Percentiles rank a stretch among this genome's conserved stretches.
phyloP scores from a whole-genome alignment of 371 early-diverging fungal genomes.

The Neoconidiobolus thromboides region DNA sequence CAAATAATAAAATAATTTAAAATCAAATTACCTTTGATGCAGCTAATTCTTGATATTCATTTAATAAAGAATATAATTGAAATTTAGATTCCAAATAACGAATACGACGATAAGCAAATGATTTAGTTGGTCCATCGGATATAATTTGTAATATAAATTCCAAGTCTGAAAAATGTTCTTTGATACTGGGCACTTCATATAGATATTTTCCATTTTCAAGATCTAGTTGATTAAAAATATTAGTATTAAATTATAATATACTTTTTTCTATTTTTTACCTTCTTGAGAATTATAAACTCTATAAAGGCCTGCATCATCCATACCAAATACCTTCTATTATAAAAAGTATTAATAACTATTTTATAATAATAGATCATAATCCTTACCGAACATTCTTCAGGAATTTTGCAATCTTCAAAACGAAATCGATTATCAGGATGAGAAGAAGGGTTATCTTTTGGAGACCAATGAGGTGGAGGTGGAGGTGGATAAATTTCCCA shows the following conservation, averaged over 20 bases:
- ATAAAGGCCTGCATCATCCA: too few relatives aligned
- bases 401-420: slow-evolving; percentile 35
- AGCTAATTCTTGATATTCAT: slow-evolving; percentile 89
- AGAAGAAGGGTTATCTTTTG: slow-evolving; percentile 7
- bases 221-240: slow-evolving; percentile 8
- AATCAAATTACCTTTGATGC: slow-evolving; percentile 48
- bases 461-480: slow-evolving; percentile 51
- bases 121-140: slow-evolving; percentile 89
- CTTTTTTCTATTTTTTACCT: too few relatives aligned
- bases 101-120: slow-evolving; percentile 83
- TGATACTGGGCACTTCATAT: slow-evolving; percentile 45
- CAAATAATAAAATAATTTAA: not conserved
- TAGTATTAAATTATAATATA: not conserved
- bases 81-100: slow-evolving; percentile 89
- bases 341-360: too few relatives aligned
- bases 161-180: slow-evolving; percentile 76
- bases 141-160: slow-evolving; percentile 69
- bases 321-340: too few relatives aligned
- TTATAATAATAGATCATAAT: too few relatives aligned
- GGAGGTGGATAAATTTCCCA: slow-evolving; percentile 85
- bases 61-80: slow-evolving; percentile 77
- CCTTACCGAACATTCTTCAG: slow-evolving; percentile 25
- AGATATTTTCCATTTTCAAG: slow-evolving; percentile 14
- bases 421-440: slow-evolving; percentile 27
- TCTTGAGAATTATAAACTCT: too few relatives aligned